Evolutionary conservation across 1,284 basidiomycete species (phyloP), one percentile per base, ranked within the genome.

Genomic region (Peniophora sp.): DNA sequence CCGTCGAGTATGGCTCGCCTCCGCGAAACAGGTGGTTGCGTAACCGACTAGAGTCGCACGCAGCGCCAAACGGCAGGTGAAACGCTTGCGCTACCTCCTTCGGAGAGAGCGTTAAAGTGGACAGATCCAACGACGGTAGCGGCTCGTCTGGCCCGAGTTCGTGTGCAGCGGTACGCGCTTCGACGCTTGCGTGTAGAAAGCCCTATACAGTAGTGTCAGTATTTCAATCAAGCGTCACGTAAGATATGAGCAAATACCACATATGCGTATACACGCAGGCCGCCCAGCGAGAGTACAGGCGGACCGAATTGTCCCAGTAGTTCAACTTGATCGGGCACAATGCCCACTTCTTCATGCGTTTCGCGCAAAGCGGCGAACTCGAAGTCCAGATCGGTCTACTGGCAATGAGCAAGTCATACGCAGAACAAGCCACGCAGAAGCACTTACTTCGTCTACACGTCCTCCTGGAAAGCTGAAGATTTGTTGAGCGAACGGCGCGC

Each of bases 391-490:
- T 87, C 84, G 51, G 67, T 73, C 85, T 84, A 58, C 25, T 16
- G 14, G 12, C 20, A 50, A 23, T 16, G 25, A 35, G 9, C 38
- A 45, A 36, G 43, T 47, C 36, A 34, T 23, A 34, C 20, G 36
- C 45, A n/a, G n/a, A n/a, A n/a, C n/a, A n/a, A 36, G 22, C 23
- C 24, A 22, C 25, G 44, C 47, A n/a, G 11, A 17, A 68, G 27
- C 6, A 32, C 71, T 47, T 57, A 81, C 81, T 54, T 78, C 65
- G 61, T 89, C 87, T 34, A 83, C 73, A 53, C 73, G 72, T 11
- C 89, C 87, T n/a, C 89, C 87, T 34, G 88, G 86, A 67, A 89
- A 90, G 70, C 88, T 90, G 19, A 41, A 8, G 16, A 27, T 25
- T 14, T 24, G 32, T 39, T 24, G 17, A 32, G 27, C 24, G 11